Conservation (phyloP, 2,329 filamentous ascomycete genomes). For the Truncatella angustata region DNA sequence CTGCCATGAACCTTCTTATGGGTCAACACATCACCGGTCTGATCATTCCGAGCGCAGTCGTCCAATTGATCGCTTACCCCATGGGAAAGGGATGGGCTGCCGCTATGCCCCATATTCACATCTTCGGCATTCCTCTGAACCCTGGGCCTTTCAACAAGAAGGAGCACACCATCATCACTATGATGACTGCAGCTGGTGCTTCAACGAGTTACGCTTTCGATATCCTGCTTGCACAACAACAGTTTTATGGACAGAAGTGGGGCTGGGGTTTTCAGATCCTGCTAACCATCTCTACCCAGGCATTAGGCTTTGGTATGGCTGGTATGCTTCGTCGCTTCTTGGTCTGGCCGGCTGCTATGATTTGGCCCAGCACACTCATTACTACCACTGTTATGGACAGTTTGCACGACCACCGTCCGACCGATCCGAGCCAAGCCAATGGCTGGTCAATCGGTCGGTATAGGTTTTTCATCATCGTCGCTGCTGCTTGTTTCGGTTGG, state of each 20-base stretch:
- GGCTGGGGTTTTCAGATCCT: constrained; percentile 60
- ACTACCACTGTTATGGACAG: constrained; percentile 63
- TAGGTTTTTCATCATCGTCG: constrained; percentile 54
- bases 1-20: constrained; percentile 55
- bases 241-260: constrained; percentile 51
- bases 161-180: constrained; percentile 48
- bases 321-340: constrained; percentile 59
- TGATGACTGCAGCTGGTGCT: constrained; percentile 37
- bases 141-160: constrained; percentile 45
- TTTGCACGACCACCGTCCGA: constrained; percentile 58
- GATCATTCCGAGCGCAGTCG: constrained; percentile 3
- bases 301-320: constrained; percentile 63
- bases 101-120: constrained; percentile 25
- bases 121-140: constrained; percentile 27
- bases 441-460: constrained; percentile 61
- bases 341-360: constrained; percentile 61
- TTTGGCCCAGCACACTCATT: constrained; percentile 60
- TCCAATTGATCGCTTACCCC: constrained; percentile 2
- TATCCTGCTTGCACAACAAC: constrained; percentile 34
- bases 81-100: constrained; percentile 33
- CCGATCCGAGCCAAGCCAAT: constrained; percentile 49
- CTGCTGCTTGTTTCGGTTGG: constrained; percentile 51
- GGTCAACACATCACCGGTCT: constrained; percentile 7
- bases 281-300: constrained; percentile 58
- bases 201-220: constrained; percentile 32